Evolutionary conservation across 768 basidiomycete species (phyloP).

Genomic region (Ramaria rubella): DNA sequence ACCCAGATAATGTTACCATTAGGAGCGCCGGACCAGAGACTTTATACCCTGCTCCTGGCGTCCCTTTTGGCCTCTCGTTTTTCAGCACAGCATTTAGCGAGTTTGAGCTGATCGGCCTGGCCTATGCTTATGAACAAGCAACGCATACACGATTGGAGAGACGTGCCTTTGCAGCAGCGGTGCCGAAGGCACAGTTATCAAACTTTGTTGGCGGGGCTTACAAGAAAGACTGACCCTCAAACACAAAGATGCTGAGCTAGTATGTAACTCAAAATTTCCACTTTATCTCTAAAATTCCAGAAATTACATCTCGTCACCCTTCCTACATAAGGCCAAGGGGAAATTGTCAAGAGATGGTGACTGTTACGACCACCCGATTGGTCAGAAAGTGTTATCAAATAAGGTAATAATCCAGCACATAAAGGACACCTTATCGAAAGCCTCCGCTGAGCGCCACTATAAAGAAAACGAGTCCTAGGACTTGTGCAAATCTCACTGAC

Average conservation of each 20-base stretch:
- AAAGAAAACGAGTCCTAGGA: constrained; percentile 23
- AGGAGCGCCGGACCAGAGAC: constrained; percentile 22
- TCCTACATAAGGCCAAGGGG: too few relatives aligned
- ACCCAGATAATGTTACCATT: constrained; percentile 20
- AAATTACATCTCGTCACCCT: too few relatives aligned
- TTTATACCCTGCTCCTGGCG: constrained; percentile 28
- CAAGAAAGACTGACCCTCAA: too few relatives aligned
- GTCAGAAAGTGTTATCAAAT: too few relatives aligned
- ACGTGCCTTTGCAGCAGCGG: constrained; percentile 44
- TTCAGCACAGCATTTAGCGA: constrained; percentile 42
- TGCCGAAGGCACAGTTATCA: constrained; percentile 46
- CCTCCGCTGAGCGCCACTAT: constrained; percentile 21
- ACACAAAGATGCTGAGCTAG: too few relatives aligned
- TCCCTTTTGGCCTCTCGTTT: constrained; percentile 39
- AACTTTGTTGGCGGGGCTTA: constrained; percentile 32
- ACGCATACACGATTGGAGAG: constrained; percentile 46
- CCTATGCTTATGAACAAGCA: constrained; percentile 48
- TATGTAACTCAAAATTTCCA: too few relatives aligned
- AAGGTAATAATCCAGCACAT: too few relatives aligned
- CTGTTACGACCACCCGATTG: too few relatives aligned
- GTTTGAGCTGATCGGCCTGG: constrained; percentile 34
- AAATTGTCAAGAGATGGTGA: too few relatives aligned
- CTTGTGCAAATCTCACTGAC: constrained; percentile 21
- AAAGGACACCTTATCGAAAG: too few relatives aligned
- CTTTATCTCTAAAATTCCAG: too few relatives aligned